Base-by-base conservation (phyloP, 768 basidiomycete species). In the Calocera cornea region DNA sequence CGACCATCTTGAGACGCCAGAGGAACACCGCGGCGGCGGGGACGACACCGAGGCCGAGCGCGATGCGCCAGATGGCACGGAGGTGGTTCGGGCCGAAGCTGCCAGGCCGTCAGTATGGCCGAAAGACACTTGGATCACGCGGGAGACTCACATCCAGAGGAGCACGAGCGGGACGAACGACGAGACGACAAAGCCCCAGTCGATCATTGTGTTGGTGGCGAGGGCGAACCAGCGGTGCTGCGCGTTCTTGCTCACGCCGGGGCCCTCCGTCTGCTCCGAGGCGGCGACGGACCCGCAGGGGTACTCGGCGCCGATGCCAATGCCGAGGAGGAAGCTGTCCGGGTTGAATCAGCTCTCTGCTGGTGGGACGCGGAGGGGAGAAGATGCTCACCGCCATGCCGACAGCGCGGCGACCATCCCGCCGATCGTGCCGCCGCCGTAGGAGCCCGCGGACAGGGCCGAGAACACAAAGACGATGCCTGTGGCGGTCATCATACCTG, bases 141-240 rank as follows among this genome's bases (percentile, higher is more conserved):
- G 50, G n/a, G 22, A 60, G 22, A 78, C 87, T 50, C 69, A 90
- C 87, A 95, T 95, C 92, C 91, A 93, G 73, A 85, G 90, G 34
- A 93, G 79, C 31, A 95, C 88, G 3, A 95, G 80, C 16, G 92
- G 91, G 2, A 90, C 87, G 70, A 94, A 92, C 12, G 89, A 81
- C 7, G 87, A 78, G 60, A 93, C 72, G 44, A 91, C 90, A 73
- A 92, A 77, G 73, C 75, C 77, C 64, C 74, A 71, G 65, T 76
- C 93, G 71, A 93, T 91, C 92, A 93, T 93, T 83, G 72, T 76
- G 92, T 93, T 97, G 8, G 94, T 95, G 16, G 94, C 90, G 33
- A 92, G 82, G 3, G 88, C 86, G 73, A 97, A 88, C 85, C 92
- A 91, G 65, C 87, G 79, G 75, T 95, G 88, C 73, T 92, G 94